Percentiles rank a stretch among this genome's conserved stretches.
These are phyloP conservation scores for Narthecium ossifragum DNA, from an alignment of 106 monocot species.

Conservation along the genomic window DNA sequence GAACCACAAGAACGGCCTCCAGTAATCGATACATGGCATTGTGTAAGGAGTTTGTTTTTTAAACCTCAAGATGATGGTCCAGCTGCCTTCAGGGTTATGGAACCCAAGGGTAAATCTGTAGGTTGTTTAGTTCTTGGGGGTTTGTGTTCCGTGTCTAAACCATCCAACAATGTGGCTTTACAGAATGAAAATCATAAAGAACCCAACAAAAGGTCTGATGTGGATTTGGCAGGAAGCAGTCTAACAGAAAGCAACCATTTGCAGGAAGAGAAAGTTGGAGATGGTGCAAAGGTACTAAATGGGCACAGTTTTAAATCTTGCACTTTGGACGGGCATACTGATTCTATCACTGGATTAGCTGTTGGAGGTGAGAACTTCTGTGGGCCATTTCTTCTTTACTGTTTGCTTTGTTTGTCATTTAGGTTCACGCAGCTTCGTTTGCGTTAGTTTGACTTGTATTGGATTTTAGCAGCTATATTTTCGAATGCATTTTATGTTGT, in stretches of 20 bases:
- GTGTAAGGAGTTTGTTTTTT: constrained; percentile 27
- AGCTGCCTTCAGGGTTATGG: constrained; percentile 4
- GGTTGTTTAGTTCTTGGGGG: constrained; percentile 50
- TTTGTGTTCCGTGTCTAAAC: constrained; percentile 6
- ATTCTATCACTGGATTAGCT: constrained; percentile 71
- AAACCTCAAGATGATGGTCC: constrained; percentile 16
- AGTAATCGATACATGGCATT: constrained; percentile 49
- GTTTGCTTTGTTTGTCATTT: too few relatives aligned
- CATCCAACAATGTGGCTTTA: not conserved
- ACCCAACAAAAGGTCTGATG: constrained; percentile 5
- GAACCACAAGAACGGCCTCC: constrained; percentile 46
- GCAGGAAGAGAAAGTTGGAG: constrained; percentile 23
- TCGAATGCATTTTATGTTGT: too few relatives aligned
- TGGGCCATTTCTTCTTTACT: too few relatives aligned
- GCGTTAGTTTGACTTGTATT: too few relatives aligned
- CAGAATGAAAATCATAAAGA: not conserved
- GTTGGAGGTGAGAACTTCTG: constrained; percentile 75
- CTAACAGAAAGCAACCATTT: constrained; percentile 8
- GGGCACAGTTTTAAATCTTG: constrained; percentile 22
- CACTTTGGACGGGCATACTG: constrained; percentile 60
- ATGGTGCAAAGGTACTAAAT: constrained; percentile 9
- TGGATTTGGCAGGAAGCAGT: constrained; percentile 1
- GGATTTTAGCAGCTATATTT: too few relatives aligned
- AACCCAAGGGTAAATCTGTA: constrained; percentile 18
- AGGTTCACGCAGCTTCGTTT: too few relatives aligned